Percentiles rank a stretch among this genome's conserved stretches.
These are phyloP conservation scores for Dissophora globulifera DNA, from an alignment of 192 early-diverging fungal species.

Conservation along the genomic window DNA sequence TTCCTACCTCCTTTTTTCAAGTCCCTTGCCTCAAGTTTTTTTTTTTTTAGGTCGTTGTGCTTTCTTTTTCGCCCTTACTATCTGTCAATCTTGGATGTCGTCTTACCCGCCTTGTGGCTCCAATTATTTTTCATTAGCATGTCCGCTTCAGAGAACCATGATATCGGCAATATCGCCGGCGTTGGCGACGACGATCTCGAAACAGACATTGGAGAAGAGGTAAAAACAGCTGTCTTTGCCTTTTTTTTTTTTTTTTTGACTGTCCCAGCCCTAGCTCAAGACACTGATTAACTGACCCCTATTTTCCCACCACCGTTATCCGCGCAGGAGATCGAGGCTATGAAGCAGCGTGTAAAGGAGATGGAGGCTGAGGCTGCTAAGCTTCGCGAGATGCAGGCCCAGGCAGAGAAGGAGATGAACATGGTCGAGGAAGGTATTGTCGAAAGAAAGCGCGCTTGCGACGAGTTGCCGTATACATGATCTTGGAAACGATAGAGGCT, in stretches of 20 bases:
- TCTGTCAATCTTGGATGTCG: no score
- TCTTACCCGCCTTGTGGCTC: not conserved
- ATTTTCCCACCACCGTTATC: not conserved
- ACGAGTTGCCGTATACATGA: no score
- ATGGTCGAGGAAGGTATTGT: slow-evolving; percentile 61
- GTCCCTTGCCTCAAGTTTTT: no score
- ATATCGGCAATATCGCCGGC: not conserved
- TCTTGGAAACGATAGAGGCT: no score
- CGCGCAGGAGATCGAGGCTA: slow-evolving; percentile 78
- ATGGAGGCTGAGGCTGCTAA: slow-evolving; percentile 89
- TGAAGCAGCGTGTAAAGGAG: slow-evolving; percentile 80
- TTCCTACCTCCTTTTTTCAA: no score
- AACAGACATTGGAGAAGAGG: slow-evolving; percentile 48
- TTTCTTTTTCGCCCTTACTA: no score
- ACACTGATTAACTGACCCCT: not conserved
- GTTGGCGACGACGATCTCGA: slow-evolving; percentile 33
- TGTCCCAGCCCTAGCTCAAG: no score
- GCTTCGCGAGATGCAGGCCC: slow-evolving; percentile 78
- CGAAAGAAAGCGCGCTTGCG: no score
- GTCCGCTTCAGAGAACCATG: slow-evolving; percentile 18
- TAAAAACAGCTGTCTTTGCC: slow-evolving; percentile 11
- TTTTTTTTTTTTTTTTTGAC: no score
- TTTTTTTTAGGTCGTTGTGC: no score
- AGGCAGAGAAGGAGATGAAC: slow-evolving; percentile 82
- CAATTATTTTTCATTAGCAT: slow-evolving; percentile 7